Evolutionary conservation across 2,329 filamentous ascomycete species (phyloP).

Genomic region (Pseudocercospora vitis): DNA sequence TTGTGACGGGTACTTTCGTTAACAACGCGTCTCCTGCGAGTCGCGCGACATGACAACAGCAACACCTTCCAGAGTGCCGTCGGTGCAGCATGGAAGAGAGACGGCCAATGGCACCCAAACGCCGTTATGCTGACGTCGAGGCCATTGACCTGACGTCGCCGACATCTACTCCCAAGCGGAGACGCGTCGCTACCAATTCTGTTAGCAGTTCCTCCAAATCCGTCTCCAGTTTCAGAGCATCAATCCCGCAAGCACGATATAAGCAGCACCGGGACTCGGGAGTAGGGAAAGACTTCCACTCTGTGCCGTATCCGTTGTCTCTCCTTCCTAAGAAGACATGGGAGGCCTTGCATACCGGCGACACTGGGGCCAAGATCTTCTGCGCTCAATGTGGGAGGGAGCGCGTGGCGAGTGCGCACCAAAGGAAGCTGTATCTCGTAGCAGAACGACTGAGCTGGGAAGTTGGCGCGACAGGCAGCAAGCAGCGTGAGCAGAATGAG

Average conservation of each 20-base stretch:
- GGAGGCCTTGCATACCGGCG: constrained; percentile 21
- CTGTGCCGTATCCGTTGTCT: constrained; percentile 23
- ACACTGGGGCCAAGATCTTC: constrained; percentile 13
- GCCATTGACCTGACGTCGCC: constrained; percentile 4
- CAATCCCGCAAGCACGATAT: constrained; percentile 15
- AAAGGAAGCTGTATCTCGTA: constrained; percentile 28
- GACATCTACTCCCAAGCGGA: background rate
- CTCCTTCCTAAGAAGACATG: constrained; percentile 24
- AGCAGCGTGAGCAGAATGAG: constrained; percentile 25
- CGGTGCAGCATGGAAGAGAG: too few species aligned
- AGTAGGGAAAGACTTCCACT: constrained; percentile 23
- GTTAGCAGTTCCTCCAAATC: background rate
- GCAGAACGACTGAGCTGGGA: constrained; percentile 26
- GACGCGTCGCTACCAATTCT: constrained; percentile 11
- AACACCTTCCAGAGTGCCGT: too few species aligned
- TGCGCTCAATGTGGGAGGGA: constrained; percentile 24
- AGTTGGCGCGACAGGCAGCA: constrained; percentile 8
- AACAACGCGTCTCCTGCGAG: too few species aligned
- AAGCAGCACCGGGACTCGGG: constrained; percentile 21
- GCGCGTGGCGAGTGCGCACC: constrained; percentile 14
- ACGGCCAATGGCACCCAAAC: constrained; percentile 1
- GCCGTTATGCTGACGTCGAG: constrained; percentile 6
- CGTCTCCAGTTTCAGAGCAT: background rate
- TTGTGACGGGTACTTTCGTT: too few species aligned
- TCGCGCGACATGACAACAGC: too few species aligned